These are phyloP conservation scores for Fusarium sterilihyphosum DNA, from an alignment of 2,329 filamentous ascomycete genomes.

Conservation along the genomic window DNA sequence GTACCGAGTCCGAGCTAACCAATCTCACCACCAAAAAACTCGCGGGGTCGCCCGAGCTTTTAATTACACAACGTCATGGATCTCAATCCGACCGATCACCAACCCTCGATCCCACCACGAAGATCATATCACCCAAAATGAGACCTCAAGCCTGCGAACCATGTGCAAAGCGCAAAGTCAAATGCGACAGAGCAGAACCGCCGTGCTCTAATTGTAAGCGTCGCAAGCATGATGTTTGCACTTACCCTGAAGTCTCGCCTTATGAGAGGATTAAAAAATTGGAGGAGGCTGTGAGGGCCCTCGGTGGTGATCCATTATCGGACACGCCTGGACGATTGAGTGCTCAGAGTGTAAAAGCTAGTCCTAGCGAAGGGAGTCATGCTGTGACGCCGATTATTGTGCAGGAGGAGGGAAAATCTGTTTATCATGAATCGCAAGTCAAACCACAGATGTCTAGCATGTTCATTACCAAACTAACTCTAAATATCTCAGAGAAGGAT, in stretches of 20 bases:
- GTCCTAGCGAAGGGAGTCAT: not conserved
- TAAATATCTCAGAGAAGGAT: not conserved
- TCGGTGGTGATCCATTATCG: constrained; percentile 14
- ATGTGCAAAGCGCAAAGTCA: constrained; percentile 28
- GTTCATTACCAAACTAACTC: accelerated
- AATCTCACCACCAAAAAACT: not conserved
- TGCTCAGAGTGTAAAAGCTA: not conserved
- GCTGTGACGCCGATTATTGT: constrained; percentile 12
- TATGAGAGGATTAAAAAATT: constrained; percentile 12
- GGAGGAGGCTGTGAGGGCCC: constrained; percentile 11
- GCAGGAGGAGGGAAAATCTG: constrained; percentile 4
- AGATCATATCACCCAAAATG: not conserved
- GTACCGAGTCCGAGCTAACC: constrained; percentile 21
- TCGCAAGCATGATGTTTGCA: constrained; percentile 20
- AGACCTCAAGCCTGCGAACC: constrained; percentile 21
- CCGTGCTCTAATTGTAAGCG: constrained; percentile 22
- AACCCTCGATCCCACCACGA: accelerated
- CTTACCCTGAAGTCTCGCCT: constrained; percentile 14
- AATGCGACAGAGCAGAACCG: constrained; percentile 20
- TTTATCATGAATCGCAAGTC: constrained; percentile 20
- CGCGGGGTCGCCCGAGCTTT: constrained; percentile 16
- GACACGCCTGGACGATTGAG: not conserved
- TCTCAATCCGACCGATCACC: not conserved
- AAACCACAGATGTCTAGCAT: accelerated
- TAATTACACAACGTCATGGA: constrained; percentile 21